These are phyloP conservation scores for Pyricularia sp. DNA, from an alignment of 2,329 filamentous ascomycete species.

Conservation along the genomic window DNA sequence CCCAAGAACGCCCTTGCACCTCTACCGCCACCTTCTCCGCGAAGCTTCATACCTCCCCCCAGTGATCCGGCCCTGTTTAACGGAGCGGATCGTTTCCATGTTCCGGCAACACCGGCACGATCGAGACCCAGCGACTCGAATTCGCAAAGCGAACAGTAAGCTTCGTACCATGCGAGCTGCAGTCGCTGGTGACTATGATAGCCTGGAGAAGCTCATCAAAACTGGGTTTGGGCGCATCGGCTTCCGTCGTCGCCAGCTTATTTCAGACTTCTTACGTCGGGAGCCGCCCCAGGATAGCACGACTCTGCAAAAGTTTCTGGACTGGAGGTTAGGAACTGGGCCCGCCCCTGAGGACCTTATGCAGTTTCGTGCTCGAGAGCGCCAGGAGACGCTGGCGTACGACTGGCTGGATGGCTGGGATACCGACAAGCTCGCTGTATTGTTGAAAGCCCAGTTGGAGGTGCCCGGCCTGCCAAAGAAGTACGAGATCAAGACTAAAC, in stretches of 20 bases:
- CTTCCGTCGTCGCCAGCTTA: constrained; percentile 33
- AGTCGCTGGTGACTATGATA: constrained; percentile 32
- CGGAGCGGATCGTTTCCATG: constrained; percentile 26
- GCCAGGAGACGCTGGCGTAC: not conserved
- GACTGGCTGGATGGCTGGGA: constrained; percentile 40
- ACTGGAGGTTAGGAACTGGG: not conserved
- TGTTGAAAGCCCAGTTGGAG: constrained; percentile 27
- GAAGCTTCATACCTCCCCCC: constrained; percentile 47
- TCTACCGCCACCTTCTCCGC: constrained; percentile 48
- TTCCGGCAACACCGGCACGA: constrained; percentile 29
- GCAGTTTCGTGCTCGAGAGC: not conserved
- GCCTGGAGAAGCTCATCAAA: constrained; percentile 34
- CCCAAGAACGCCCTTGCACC: constrained; percentile 22
- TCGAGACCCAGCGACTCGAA: constrained; percentile 12
- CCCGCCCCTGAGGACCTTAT: not conserved
- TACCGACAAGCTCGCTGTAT: constrained; percentile 25
- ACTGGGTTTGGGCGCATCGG: constrained; percentile 41
- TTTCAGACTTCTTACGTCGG: constrained; percentile 22
- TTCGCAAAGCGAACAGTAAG: constrained; percentile 26
- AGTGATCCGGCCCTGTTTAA: constrained; percentile 30
- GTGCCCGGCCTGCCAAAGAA: not conserved
- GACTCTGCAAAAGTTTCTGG: not conserved
- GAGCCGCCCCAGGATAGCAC: not conserved
- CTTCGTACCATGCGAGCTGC: constrained; percentile 38
- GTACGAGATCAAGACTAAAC: constrained; percentile 7